Base-by-base conservation (phyloP, 331 rosid genomes). In the Erythrophleum ivorense region DNA sequence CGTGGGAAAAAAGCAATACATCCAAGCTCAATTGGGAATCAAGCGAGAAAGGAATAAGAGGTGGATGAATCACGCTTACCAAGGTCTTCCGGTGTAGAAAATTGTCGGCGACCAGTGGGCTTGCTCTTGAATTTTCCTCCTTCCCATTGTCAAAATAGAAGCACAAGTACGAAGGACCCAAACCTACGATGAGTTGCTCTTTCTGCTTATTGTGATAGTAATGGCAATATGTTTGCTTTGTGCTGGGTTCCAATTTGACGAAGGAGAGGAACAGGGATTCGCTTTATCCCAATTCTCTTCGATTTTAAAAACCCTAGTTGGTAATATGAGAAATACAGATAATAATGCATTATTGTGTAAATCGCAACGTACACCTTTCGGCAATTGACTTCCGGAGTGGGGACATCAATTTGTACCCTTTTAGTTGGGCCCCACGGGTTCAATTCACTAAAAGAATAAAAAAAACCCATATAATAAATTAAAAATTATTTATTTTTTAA, bases 21-120 rank as follows among this genome's bases (percentile, higher is more conserved):
- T 48, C 59, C 16, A 7, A 71, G 40, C 21, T 21, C 58, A 71
- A 33, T 14, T 58, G 49, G 43, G 18, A 78, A 66, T 19, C 14
- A 49, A 63, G 14, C 65, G 15, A 75, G 70, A 68, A 54, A 68
- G 29, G 3, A 34, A 58, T 24, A 13, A 31, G 40, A 21, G 43
- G 12, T 49, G 49, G 18, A 41, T 45, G 19, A 24, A n/a, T 55
- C 16, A 45, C 24, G 49, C 86, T 85, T 72, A 85, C 91, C 76
- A 12, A 88, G 34, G 40, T 88, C 89, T 54, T 88, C 91, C 1
- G 85, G 88, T 7, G 89, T 86, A 41, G 91, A 88, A 65, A 84
- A 88, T 77, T 88, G 91, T 81, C 91, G 91, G 71, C 86, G 89
- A 24, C 91, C 91, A 73, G 91, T 88, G 78, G 91, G 89, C 85